A percentile compares a stretch with the other conserved stretches of the same genome.
Conservation (phyloP, 108 stramenopile genomes). For the Cyclotella atomus region DNA sequence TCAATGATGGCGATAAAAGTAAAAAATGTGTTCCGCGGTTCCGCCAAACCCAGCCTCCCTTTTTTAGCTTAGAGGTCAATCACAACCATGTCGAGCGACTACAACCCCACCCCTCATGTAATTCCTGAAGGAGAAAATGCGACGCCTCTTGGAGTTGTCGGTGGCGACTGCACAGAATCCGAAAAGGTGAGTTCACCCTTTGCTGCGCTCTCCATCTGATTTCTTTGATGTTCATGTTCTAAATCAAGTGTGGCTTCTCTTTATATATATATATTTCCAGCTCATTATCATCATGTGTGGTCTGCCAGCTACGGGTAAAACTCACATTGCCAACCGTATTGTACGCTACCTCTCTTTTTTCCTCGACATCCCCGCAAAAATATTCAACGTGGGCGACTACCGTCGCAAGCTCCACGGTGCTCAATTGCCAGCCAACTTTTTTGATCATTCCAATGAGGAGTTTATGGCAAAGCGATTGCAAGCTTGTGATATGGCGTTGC, state of each 20-base stretch:
- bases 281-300: constrained; percentile 96
- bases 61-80: too few relatives aligned
- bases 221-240: too few relatives aligned
- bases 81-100: constrained; percentile 41
- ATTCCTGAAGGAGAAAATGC: constrained; percentile 91
- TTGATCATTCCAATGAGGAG: constrained; percentile 88
- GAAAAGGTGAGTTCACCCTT: constrained; percentile 58
- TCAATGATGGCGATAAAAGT: too few relatives aligned
- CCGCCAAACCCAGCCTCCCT: too few relatives aligned
- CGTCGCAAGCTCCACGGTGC: constrained; percentile 86
- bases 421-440: constrained; percentile 85
- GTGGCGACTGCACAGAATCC: constrained; percentile 67
- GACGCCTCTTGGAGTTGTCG: constrained; percentile 87
- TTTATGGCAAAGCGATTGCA: constrained; percentile 61
- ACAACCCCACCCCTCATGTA: constrained; percentile 88
- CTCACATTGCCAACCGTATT: constrained; percentile 95
- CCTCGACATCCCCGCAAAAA: constrained; percentile 86
- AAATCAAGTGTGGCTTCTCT: too few relatives aligned
- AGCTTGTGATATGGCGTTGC: constrained; percentile 87
- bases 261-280: too few relatives aligned
- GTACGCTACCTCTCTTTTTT: constrained; percentile 92
- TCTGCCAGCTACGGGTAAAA: constrained; percentile 97
- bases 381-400: constrained; percentile 97
- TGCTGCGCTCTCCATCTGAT: too few relatives aligned
- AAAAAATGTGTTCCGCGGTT: too few relatives aligned